phyloP scores from a whole-genome alignment of 2,329 filamentous ascomycete genomes.

The Neofusicoccum cordaticola region DNA sequence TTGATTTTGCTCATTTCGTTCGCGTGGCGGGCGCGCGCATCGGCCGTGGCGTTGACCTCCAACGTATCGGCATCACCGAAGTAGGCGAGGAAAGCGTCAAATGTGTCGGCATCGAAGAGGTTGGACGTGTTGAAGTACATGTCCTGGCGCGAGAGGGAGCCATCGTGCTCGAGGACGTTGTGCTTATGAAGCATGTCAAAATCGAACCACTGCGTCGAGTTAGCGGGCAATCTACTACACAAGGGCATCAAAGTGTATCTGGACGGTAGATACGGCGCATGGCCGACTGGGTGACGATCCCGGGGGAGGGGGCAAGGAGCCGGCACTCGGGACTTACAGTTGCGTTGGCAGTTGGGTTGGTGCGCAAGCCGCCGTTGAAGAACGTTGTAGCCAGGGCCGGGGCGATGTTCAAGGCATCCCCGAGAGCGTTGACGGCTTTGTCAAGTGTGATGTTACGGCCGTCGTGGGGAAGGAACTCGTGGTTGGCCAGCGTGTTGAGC shows the following conservation, averaged over 20 bases:
- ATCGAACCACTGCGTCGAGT: slow-evolving; percentile 22
- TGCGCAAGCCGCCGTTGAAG: slow-evolving; percentile 21
- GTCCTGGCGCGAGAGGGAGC: slow-evolving; percentile 28
- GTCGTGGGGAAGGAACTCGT: slow-evolving; percentile 31
- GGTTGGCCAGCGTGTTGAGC: slow-evolving; percentile 35
- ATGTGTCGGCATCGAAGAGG: slow-evolving; percentile 23
- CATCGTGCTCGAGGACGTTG: slow-evolving; percentile 37
- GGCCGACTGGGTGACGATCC: too few species aligned
- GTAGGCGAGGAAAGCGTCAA: slow-evolving; percentile 24
- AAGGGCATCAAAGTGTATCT: too few species aligned
- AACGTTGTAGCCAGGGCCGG: slow-evolving; percentile 28
- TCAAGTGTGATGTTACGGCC: slow-evolving; percentile 32
- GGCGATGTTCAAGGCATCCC: slow-evolving; percentile 32
- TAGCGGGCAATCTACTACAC: too few species aligned
- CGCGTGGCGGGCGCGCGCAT: slow-evolving; percentile 20
- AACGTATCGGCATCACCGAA: slow-evolving; percentile 18
- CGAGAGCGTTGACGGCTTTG: slow-evolving; percentile 25
- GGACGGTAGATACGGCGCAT: too few species aligned
- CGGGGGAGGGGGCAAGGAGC: too few species aligned
- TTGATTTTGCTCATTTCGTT: slow-evolving; percentile 20
- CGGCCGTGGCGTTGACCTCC: slow-evolving; percentile 9
- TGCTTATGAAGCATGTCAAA: slow-evolving; percentile 34
- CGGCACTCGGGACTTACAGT: background rate
- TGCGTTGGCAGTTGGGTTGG: slow-evolving; percentile 19
- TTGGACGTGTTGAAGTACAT: slow-evolving; percentile 17